Percentiles rank a stretch among this genome's conserved stretches.
Evolutionary conservation across 108 stramenopile genomes (phyloP).

Genomic region (Cyclotella sp.): DNA sequence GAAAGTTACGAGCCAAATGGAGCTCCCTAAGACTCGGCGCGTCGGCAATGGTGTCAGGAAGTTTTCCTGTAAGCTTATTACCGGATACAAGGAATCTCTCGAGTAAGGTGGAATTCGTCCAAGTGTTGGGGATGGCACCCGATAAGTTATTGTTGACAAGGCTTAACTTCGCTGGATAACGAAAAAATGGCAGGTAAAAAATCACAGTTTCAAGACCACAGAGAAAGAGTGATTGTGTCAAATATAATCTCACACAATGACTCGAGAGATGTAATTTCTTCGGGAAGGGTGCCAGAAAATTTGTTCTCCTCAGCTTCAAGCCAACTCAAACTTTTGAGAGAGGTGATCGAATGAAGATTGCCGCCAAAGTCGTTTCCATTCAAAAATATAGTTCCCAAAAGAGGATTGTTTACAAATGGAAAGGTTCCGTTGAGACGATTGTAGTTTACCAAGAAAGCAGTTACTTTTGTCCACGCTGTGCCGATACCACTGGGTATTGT

Average conservation of each 20-base stretch:
- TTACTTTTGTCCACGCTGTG: constrained; percentile 9
- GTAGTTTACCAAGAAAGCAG: constrained; percentile 12
- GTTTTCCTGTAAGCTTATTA: not conserved
- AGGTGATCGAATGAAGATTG: not conserved
- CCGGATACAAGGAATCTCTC: not conserved
- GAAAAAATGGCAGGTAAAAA: not conserved
- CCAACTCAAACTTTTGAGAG: constrained; percentile 4
- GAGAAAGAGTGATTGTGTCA: not conserved
- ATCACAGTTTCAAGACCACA: not conserved
- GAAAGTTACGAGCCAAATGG: not conserved
- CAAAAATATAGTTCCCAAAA: constrained; percentile 17
- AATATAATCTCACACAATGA: not conserved
- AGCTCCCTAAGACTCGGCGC: not conserved
- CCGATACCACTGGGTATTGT: constrained; percentile 16
- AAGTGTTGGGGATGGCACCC: constrained; percentile 2
- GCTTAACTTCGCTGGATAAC: not conserved
- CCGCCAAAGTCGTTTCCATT: constrained; percentile 11
- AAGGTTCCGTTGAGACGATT: constrained; percentile 18
- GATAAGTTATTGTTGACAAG: not conserved
- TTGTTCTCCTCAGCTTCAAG: constrained; percentile 14
- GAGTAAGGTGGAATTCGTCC: not conserved
- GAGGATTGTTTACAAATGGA: constrained; percentile 4
- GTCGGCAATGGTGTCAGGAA: constrained; percentile 4
- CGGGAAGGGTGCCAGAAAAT: constrained; percentile 5
- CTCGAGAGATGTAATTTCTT: not conserved